These are phyloP conservation scores for Paraurostyla sp. DNA, from an alignment of 73 alveolate genomes.

Conservation along the genomic window DNA sequence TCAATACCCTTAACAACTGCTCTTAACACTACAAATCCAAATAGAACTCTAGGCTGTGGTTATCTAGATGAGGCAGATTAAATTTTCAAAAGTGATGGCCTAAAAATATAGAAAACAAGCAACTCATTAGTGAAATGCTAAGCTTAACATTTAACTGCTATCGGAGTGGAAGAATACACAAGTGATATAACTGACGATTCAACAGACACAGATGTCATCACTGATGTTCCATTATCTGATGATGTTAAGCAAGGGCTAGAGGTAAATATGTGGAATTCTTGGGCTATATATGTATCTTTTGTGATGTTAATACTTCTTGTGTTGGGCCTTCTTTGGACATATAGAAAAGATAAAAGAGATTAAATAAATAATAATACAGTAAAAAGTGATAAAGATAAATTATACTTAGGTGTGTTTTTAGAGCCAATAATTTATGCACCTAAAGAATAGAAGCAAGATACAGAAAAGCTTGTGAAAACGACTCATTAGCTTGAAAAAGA, in stretches of 20 bases:
- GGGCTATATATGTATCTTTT: slow-evolving; percentile 37
- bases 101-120: background rate
- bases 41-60: slow-evolving; percentile 56
- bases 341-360: slow-evolving; percentile 45
- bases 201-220: background rate
- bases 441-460: slow-evolving; percentile 30
- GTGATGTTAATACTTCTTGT: background rate
- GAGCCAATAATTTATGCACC: slow-evolving; percentile 9
- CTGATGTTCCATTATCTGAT: slow-evolving; percentile 2
- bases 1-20: slow-evolving; percentile 3
- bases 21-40: background rate
- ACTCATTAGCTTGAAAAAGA: background rate
- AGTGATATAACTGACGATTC: slow-evolving; percentile 22
- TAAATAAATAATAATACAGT: background rate
- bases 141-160: slow-evolving; percentile 37
- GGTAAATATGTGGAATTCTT: slow-evolving; percentile 23
- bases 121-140: slow-evolving; percentile 12
- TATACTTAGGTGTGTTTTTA: slow-evolving; percentile 12
- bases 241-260: background rate
- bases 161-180: slow-evolving; percentile 48
- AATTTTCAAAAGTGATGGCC: slow-evolving; percentile 45
- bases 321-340: slow-evolving; percentile 19
- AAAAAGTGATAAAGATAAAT: slow-evolving; percentile 10
- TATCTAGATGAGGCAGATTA: slow-evolving; percentile 38
- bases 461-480: slow-evolving; percentile 14